Evolutionary conservation across 2,329 filamentous ascomycete genomes (phyloP).

Genomic region (Aspergillus sojae): DNA sequence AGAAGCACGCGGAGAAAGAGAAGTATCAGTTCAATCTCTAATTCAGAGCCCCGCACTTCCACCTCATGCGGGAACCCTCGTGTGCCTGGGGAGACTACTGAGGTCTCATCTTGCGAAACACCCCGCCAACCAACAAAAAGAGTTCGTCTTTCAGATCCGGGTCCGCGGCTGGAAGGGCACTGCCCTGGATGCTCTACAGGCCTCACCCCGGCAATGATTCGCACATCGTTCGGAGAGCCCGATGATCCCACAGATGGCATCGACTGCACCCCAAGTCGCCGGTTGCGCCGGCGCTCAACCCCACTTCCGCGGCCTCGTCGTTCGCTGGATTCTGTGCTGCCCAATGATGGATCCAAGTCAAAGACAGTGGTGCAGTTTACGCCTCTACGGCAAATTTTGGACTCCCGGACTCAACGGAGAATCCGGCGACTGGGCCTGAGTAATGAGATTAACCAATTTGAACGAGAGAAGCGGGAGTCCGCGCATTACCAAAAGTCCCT

Average conservation of each 20-base stretch:
- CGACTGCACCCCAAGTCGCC: slow-evolving; percentile 32
- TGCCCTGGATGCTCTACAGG: slow-evolving; percentile 38
- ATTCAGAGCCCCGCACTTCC: slow-evolving; percentile 9
- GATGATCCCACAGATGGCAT: slow-evolving; percentile 21
- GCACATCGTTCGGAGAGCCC: slow-evolving; percentile 39
- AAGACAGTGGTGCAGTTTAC: slow-evolving; percentile 47
- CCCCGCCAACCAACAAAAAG: slow-evolving; percentile 42
- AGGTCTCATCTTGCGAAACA: slow-evolving; percentile 21
- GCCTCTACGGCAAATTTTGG: slow-evolving; percentile 47
- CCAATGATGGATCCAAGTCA: slow-evolving; percentile 20
- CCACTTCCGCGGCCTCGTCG: slow-evolving; percentile 30
- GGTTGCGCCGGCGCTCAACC: slow-evolving; percentile 37
- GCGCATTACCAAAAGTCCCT: slow-evolving; percentile 29
- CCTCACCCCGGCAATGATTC: slow-evolving; percentile 47
- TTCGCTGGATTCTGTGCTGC: slow-evolving; percentile 25
- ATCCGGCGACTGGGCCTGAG: slow-evolving; percentile 50
- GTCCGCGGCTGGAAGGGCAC: slow-evolving; percentile 28
- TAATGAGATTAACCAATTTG: slow-evolving; percentile 49
- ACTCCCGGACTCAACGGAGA: slow-evolving; percentile 45
- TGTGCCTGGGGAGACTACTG: background rate
- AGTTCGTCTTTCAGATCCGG: slow-evolving; percentile 51
- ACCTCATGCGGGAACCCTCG: slow-evolving; percentile 8
- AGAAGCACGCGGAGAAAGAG: slow-evolving; percentile 31
- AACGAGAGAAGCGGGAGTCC: slow-evolving; percentile 41
- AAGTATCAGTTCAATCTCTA: slow-evolving; percentile 24